A percentile compares a stretch with the other conserved stretches of the same genome.
Conservation (phyloP, 2,329 filamentous ascomycete genomes). For the Xylogone sp. region DNA sequence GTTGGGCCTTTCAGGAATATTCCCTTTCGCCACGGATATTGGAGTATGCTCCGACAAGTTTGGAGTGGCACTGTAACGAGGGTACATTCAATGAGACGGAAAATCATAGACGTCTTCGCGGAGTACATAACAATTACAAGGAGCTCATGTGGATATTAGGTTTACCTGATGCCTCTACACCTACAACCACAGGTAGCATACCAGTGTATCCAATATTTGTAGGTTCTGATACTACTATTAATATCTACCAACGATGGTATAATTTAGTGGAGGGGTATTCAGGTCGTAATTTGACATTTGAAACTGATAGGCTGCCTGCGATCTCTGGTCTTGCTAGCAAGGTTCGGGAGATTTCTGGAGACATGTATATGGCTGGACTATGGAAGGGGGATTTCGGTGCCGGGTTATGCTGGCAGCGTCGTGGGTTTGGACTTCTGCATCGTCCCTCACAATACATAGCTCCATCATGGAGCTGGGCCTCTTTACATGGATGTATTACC, state of each 20-base stretch:
- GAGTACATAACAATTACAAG: not conserved
- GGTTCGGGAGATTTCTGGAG: not conserved
- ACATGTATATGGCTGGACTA: constrained; percentile 5
- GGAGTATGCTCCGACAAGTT: constrained; percentile 1
- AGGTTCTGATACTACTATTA: not conserved
- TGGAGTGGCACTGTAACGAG: constrained; percentile 5
- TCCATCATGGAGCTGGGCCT: no score
- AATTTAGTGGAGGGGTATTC: constrained; percentile 5
- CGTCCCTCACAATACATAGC: no score
- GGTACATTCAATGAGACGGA: constrained; percentile 2
- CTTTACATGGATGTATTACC: no score
- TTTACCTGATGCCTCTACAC: no score
- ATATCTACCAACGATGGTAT: constrained; percentile 3
- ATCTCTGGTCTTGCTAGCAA: constrained; percentile 4
- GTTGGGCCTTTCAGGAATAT: constrained; percentile 7
- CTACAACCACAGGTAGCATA: no score
- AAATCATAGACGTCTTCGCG: not conserved
- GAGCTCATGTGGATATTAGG: no score
- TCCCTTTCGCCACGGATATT: constrained; percentile 5
- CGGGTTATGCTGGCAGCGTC: no score
- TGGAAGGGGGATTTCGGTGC: constrained; percentile 4
- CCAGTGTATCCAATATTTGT: constrained; percentile 1
- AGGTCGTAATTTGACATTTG: constrained; percentile 3
- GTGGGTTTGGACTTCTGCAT: no score
- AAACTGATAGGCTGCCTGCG: constrained; percentile 5